Evolutionary conservation across 495 filamentous ascomycete genomes (phyloP).

Genomic region (Trypethelium eluteriae): DNA sequence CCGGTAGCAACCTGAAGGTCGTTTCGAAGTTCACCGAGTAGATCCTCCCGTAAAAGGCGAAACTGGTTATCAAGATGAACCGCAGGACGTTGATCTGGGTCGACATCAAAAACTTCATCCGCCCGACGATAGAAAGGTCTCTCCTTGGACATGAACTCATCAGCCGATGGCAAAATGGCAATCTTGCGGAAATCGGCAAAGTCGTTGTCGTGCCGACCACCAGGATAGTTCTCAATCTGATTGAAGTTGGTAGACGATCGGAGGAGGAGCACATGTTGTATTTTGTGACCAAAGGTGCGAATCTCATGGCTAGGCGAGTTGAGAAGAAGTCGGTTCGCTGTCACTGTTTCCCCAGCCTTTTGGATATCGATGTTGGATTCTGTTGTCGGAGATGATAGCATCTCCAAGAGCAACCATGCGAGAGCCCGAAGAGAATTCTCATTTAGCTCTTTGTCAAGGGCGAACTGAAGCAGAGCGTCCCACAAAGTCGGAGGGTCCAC

Average conservation of each 20-base stretch:
- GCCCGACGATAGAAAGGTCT: conserved; percentile 52
- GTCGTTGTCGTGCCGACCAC: conserved; percentile 78
- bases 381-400: conserved; percentile 43
- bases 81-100: conserved; percentile 36
- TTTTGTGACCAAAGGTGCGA: conserved; percentile 39
- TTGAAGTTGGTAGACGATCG: conserved; percentile 18
- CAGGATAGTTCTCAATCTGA: conserved; percentile 37
- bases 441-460: conserved; percentile 36
- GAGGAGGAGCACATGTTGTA: conserved; percentile 39
- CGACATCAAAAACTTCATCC: conserved; percentile 35
- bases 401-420: conserved; percentile 52
- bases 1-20: conserved; percentile 32
- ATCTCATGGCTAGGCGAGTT: conserved; percentile 21
- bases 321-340: not conserved
- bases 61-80: conserved; percentile 71
- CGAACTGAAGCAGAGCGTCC: conserved; percentile 46
- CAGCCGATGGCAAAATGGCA: conserved; percentile 57
- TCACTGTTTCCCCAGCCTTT: not conserved
- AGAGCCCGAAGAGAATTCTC: conserved; percentile 41
- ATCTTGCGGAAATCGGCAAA: conserved; percentile 54
- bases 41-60: conserved; percentile 59
- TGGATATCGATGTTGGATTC: conserved; percentile 12
- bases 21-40: conserved; percentile 58
- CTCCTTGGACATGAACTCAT: conserved; percentile 55
- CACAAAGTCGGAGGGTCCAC: conserved; percentile 56